Percentiles rank a stretch among this genome's conserved stretches.
Evolutionary conservation across 768 basidiomycete species (phyloP).

Genomic region (Mycena rosella): DNA sequence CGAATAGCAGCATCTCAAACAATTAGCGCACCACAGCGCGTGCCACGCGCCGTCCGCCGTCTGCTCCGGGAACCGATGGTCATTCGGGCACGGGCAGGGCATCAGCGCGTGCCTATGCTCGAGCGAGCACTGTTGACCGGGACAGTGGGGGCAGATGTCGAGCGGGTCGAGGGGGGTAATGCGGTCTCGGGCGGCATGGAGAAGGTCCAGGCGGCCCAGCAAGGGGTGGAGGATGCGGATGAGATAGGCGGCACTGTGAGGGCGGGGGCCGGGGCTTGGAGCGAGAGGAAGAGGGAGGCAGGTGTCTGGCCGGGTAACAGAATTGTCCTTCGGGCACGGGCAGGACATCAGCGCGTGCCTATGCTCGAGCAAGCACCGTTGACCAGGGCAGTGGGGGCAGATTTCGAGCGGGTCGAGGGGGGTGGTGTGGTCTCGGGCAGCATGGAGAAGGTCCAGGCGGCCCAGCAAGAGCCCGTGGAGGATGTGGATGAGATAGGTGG

Average conservation of each 20-base stretch:
- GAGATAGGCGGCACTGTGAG: neutral
- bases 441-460: too few species aligned
- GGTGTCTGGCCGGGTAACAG: too few species aligned
- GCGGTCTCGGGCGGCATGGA: neutral
- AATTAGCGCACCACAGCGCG: neutral
- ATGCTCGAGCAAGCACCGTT: neutral
- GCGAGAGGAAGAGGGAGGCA: too few species aligned
- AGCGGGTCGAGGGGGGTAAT: neutral
- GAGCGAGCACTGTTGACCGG: neutral
- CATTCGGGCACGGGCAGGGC: neutral
- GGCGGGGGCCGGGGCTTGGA: too few species aligned
- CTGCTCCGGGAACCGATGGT: neutral
- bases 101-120: neutral
- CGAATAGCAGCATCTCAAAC: neutral
- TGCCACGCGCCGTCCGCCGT: neutral
- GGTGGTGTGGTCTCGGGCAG: neutral
- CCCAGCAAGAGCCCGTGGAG: neutral
- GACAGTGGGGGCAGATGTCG: neutral
- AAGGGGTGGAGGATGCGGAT: neutral
- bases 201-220: too few species aligned
- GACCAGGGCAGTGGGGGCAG: neutral
- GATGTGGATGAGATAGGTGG: neutral
- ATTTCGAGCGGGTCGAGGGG: neutral
- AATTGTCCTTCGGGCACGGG: neutral
- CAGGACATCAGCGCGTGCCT: neutral